Evolutionary conservation across 768 basidiomycete genomes (phyloP), one percentile per base, ranked within the genome.

Genomic region (Polyporus arcularius): DNA sequence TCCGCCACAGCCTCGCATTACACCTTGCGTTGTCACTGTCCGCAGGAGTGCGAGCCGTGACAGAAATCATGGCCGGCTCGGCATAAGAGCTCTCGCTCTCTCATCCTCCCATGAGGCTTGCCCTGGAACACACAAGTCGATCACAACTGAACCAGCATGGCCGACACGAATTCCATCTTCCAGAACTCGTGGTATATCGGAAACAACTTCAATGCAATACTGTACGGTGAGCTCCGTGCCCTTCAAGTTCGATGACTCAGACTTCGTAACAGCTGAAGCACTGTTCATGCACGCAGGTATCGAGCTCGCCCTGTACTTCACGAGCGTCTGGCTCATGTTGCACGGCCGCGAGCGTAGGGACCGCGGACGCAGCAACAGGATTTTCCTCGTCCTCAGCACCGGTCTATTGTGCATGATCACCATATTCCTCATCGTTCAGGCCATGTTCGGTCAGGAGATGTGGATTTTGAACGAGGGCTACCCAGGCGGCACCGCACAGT

Each of bases 401-500:
- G 52, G 57, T 6, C 65, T 75, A 65, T 35, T 76, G 4, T 4
- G 72, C 35, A 56, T 77, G 45, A 70, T 71, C 67, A 75, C 77
- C 9, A 57, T 74, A 11, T 76, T 67, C 55, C 58, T 72, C 31
- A 63, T 65, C 49, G 61, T 58, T 32, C 65, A 72, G 38, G 58
- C 59, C 16, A 7, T 76, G 26, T 72, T 76, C 30, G 71, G 71
- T 2, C 66, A 76, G 48, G 65, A 67, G 50, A 73, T 76, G 68
- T 80, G 79, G 78, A 59, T 80, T 15, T 61, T 60, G 12, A 52
- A 75, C 10, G 55, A 57, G 2, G 49, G 60, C 35, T 73, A 65
- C 42, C 75, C 74, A 4, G 77, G 76, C 1, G 79, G 78, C 0
- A 68, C 71, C 5, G 68, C 65, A 2, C 70, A 64, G 14, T 79